Conservation (phyloP, 768 basidiomycete genomes). For the Amanita molliuscula region DNA sequence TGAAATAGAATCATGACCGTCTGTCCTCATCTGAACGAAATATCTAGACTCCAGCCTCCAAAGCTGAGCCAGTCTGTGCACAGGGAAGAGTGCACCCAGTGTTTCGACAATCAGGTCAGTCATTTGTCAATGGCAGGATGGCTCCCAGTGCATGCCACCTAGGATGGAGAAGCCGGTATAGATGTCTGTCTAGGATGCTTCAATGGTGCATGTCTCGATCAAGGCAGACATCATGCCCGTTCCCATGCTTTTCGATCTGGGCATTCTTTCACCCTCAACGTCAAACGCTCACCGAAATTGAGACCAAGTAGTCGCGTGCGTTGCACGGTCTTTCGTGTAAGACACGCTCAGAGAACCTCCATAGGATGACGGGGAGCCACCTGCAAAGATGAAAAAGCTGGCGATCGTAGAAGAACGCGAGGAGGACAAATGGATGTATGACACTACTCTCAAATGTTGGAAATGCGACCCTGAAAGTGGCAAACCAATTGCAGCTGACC, state of each 20-base stretch:
- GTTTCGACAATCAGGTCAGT: conserved; percentile 89
- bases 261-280: conserved; percentile 71
- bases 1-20: no score
- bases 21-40: conserved; percentile 33
- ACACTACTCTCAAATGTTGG: conserved; percentile 67
- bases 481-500: conserved; percentile 29
- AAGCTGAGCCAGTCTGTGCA: conserved; percentile 65
- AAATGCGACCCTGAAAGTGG: conserved; percentile 47
- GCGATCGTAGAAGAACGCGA: conserved; percentile 82
- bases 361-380: conserved; percentile 69
- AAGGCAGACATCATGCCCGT: conserved; percentile 44
- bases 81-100: conserved; percentile 93
- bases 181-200: conserved; percentile 91
- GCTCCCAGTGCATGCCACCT: no score
- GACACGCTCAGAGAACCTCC: not conserved
- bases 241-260: conserved; percentile 64
- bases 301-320: conserved; percentile 15
- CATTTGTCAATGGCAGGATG: conserved; percentile 14
- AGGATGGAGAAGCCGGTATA: conserved; percentile 37
- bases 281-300: conserved; percentile 64
- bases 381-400: conserved; percentile 81
- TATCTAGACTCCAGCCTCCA: conserved; percentile 44
- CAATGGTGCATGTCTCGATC: conserved; percentile 83
- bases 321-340: no score
- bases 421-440: conserved; percentile 76